These are phyloP conservation scores for Penicillium sp. DNA, from an alignment of 2,329 filamentous ascomycete genomes.

Conservation along the genomic window DNA sequence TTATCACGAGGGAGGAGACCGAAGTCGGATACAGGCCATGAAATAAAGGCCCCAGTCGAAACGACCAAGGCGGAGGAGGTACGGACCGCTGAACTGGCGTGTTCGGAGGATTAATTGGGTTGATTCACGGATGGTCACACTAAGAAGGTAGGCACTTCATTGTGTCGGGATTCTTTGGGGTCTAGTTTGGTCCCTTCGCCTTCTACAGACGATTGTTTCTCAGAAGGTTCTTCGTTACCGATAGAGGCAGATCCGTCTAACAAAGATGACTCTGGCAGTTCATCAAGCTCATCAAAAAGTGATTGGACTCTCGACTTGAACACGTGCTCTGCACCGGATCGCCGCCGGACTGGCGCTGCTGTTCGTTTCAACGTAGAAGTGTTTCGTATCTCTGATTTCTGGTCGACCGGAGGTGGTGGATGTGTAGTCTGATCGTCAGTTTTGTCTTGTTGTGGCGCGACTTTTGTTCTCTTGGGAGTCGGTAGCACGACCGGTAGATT, in stretches of 20 bases:
- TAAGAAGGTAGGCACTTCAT: conserved; percentile 46
- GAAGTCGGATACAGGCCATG: neutral
- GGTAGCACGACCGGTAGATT: conserved; percentile 7
- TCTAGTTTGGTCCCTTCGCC: conserved; percentile 21
- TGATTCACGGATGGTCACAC: conserved; percentile 27
- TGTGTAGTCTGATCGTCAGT: neutral
- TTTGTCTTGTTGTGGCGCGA: neutral
- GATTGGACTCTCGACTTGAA: conserved; percentile 32
- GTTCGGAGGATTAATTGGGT: neutral
- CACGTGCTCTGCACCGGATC: conserved; percentile 9
- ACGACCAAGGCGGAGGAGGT: conserved; percentile 3
- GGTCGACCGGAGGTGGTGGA: neutral
- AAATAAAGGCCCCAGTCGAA: conserved; percentile 7
- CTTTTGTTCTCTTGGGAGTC: conserved; percentile 1
- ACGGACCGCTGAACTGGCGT: neutral
- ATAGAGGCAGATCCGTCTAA: conserved; percentile 22
- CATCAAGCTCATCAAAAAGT: conserved; percentile 41
- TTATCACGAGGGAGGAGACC: conserved; percentile 14
- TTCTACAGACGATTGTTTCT: conserved; percentile 14
- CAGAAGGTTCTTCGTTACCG: conserved; percentile 17
- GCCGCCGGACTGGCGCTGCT: conserved; percentile 7
- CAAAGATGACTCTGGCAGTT: conserved; percentile 32
- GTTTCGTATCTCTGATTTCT: neutral
- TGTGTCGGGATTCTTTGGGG: conserved; percentile 39
- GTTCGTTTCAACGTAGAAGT: neutral